Evolutionary conservation across 805 yeast species (phyloP), one percentile per base, ranked within the genome.

Genomic region (Candida easanensis): DNA sequence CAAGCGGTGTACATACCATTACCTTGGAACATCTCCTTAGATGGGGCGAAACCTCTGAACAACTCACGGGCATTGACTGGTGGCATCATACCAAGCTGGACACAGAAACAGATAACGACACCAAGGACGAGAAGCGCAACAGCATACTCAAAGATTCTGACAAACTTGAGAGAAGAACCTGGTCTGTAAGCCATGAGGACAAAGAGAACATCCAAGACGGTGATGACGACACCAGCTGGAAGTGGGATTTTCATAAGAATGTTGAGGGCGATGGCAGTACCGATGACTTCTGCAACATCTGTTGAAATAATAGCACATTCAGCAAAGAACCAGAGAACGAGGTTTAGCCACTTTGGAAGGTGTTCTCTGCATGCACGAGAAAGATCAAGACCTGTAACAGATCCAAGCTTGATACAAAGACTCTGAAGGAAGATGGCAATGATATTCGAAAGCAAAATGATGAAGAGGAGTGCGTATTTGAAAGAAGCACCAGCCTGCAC

Each of bases 271-370:
- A 89, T 86, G 8, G 96, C 96, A 5, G 96, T 84, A 37, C 97
- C 97, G 20, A 90, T 88, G 7, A 89, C 97, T 62, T 90, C 97
- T 0, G 97, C 97, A 51, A 89, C 73, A 65, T 89, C 97, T 0
- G 97, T 90, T 14, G 96, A 91, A 33, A 89, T 82, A 46, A 89
- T 89, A 7, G 96, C 95, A 44, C 85, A 64, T 56, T 89, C 97
- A 0, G 96, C 91, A 57, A 86, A 74, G n/a, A 81, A 61, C 64
- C 89, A 89, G 4, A 88, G 61, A 3, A 73, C 50, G 32, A 77
- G 50, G 55, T 87, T 86, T 54, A 85, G 61, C 79, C 84, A 79
- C 20, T 63, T 62, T 0, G 95, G 89, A 23, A 89, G 69, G 57
- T 83, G 79, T 45, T 71, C 67, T 32, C 88, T 74, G 63, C 96